phyloP scores from a whole-genome alignment of 1,284 basidiomycete species.

The Omphalotus olearius region DNA sequence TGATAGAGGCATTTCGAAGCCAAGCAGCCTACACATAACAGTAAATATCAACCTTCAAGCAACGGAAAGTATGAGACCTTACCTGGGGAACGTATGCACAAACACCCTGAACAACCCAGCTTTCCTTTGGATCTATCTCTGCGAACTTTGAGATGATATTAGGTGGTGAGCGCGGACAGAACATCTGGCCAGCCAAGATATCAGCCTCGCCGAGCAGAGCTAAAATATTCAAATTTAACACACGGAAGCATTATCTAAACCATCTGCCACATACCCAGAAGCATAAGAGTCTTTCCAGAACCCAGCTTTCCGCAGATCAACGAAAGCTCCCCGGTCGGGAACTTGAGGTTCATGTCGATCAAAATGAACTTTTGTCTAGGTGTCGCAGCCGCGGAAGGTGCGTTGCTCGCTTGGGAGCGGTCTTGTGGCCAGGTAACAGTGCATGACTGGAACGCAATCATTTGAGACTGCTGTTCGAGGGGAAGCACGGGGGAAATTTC shows the following conservation, averaged over 20 bases:
- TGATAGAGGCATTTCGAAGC: conserved; percentile 91
- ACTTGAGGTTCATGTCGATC: conserved; percentile 74
- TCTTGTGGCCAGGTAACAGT: conserved; percentile 90
- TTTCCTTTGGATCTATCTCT: conserved; percentile 39
- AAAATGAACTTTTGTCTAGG: conserved; percentile 79
- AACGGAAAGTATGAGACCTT: not conserved
- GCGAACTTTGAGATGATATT: conserved; percentile 66
- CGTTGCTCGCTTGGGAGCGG: conserved; percentile 42
- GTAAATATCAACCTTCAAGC: conserved; percentile 23
- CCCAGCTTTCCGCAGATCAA: conserved; percentile 82
- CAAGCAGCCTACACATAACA: conserved; percentile 44
- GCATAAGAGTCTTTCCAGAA: conserved; percentile 79
- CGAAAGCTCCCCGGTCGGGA: conserved; percentile 75
- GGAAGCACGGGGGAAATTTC: conserved; percentile 65
- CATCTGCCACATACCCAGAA: conserved; percentile 46
- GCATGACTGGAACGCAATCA: conserved; percentile 75
- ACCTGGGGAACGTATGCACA: conserved; percentile 92
- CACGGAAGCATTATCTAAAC: not conserved
- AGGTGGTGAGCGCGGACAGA: conserved; percentile 82
- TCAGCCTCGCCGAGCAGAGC: conserved; percentile 92
- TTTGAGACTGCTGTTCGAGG: conserved; percentile 49
- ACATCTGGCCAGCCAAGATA: conserved; percentile 72
- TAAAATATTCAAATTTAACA: conserved; percentile 19
- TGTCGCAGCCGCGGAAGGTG: conserved; percentile 62
- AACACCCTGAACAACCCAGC: conserved; percentile 76